Evolutionary conservation across 192 early-diverging fungal genomes (phyloP).

Genomic region (Paraglomus occultum): DNA sequence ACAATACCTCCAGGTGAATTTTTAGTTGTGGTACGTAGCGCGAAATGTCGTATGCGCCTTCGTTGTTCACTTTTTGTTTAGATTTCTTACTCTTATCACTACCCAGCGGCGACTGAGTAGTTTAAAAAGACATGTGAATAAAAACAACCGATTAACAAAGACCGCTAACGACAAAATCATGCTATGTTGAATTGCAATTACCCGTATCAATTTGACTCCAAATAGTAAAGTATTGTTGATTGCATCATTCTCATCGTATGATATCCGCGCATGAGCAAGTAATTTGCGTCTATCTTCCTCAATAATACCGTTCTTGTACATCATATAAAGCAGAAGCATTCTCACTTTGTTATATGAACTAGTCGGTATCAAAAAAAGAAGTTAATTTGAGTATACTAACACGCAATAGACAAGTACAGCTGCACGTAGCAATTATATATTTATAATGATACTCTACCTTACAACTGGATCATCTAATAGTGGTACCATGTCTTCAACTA

Average conservation of each 20-base stretch:
- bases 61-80: slow-evolving; percentile 52
- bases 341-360: slow-evolving; percentile 70
- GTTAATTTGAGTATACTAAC: not conserved
- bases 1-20: slow-evolving; percentile 38
- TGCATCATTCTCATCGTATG: slow-evolving; percentile 72
- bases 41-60: slow-evolving; percentile 68
- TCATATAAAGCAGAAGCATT: slow-evolving; percentile 78
- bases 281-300: slow-evolving; percentile 69
- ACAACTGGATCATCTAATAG: slow-evolving; percentile 67
- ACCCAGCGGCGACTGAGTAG: not conserved
- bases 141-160: not conserved
- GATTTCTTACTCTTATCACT: slow-evolving; percentile 44
- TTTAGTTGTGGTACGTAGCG: slow-evolving; percentile 79
- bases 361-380: not conserved
- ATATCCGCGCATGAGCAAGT: slow-evolving; percentile 66
- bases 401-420: not conserved
- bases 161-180: not conserved
- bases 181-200: not conserved
- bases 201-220: slow-evolving; percentile 60
- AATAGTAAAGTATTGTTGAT: slow-evolving; percentile 71
- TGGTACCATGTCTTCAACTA: slow-evolving; percentile 74
- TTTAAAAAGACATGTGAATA: not conserved
- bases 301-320: slow-evolving; percentile 72
- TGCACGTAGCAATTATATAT: not conserved
- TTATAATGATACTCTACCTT: slow-evolving; percentile 35